phyloP scores from a whole-genome alignment of 2,329 filamentous ascomycete species.

The Bretziella fagacearum region DNA sequence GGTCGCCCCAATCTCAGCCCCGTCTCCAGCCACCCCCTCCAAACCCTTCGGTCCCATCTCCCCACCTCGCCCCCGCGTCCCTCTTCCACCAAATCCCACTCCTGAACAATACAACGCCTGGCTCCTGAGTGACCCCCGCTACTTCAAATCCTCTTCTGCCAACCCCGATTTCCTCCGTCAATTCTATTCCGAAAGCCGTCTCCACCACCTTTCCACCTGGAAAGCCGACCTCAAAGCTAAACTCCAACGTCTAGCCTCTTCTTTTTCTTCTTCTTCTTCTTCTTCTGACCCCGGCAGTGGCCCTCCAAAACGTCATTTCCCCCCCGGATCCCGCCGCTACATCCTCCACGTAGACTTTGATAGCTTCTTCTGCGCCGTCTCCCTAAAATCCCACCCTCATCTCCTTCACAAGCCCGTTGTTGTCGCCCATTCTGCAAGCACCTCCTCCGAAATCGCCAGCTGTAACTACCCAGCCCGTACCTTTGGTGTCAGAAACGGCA shows the following conservation, averaged over 20 bases:
- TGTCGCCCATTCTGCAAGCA: conserved; percentile 72
- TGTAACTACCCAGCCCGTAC: conserved; percentile 86
- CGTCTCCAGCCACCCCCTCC: not conserved
- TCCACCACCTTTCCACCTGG: conserved; percentile 93
- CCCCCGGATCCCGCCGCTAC: conserved; percentile 52
- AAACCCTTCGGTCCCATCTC: not conserved
- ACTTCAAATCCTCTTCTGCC: conserved; percentile 76
- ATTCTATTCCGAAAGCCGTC: conserved; percentile 83
- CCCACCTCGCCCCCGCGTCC: not conserved
- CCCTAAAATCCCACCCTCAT: conserved; percentile 58
- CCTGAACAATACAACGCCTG: conserved; percentile 86
- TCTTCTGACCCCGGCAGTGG: not conserved
- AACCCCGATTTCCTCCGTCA: conserved; percentile 90
- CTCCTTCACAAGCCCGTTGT: conserved; percentile 64
- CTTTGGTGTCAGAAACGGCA: conserved; percentile 86
- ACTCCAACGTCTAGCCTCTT: conserved; percentile 59
- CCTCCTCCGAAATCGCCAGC: conserved; percentile 86
- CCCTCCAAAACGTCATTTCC: not conserved
- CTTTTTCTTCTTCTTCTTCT: not conserved
- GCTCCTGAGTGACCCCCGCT: conserved; percentile 65
- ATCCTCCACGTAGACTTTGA: conserved; percentile 96
- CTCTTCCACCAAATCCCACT: conserved; percentile 47
- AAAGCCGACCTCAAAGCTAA: conserved; percentile 85
- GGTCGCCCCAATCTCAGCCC: not conserved
- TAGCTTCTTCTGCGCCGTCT: conserved; percentile 94